Base-by-base conservation (phyloP, 495 filamentous ascomycete species). In the Penicillium pancosmium region DNA sequence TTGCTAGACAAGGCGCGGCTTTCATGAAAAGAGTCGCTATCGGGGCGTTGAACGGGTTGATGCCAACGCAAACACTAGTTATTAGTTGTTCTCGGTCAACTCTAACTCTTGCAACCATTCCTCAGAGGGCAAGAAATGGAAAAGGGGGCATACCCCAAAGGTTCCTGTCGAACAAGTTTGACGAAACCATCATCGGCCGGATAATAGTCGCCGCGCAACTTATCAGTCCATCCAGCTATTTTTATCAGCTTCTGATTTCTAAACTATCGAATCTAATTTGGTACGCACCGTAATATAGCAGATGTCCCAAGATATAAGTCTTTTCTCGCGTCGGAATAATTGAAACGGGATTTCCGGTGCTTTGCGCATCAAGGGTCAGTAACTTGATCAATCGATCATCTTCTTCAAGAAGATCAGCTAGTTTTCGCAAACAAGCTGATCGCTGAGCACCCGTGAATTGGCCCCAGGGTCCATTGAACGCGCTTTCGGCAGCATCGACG, bases 1-100 rank as follows among this genome's bases (percentile, higher is more conserved):
- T 74, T 9, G 78, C 79, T 5, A 85, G 68, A 0, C 79, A 78
- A 6, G 81, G 78, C 8, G 77, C 82, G 21, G 80, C 62, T 60
- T 84, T 84, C 57, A 57, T 57, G 15, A 47, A 25, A 18, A 56
- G 19, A 8, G 53, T 56, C 11, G 54, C 41, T n/a, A 56, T 16
- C 3, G 60, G 51, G 5, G 19, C 33, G 44, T 66, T 63, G 55
- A 56, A 63, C 13, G 63, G 36, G 31, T 36, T 44, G 34, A 66
- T 66, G 18, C 52, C 38, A 21, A 16, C 19, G 23, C 52, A 44
- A 3, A 55, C 52, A 33, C 60, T 60, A 50, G 19, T 21, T 21
- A 21, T 21, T 21, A 21, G 19, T 53, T 19, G 10, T n/a, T 5
- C 36, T 38, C 11, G 36, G 11, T 38, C 36, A 38, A 13, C 36